phyloP scores from a whole-genome alignment of 164 flowering plant species.

The Paratinospora sagittata region DNA sequence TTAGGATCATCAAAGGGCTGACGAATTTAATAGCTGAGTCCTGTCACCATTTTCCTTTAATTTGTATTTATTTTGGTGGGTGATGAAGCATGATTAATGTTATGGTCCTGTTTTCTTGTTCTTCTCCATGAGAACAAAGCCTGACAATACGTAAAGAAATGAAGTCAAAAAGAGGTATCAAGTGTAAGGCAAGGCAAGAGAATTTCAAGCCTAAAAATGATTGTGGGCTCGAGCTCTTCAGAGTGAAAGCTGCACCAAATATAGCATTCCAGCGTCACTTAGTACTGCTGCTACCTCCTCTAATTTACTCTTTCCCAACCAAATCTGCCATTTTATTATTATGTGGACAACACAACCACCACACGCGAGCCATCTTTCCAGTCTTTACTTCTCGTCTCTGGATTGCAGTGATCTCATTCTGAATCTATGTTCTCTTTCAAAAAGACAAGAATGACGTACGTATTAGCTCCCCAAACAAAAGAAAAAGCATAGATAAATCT shows the following conservation, averaged over 20 bases:
- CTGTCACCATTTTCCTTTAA: too few species aligned
- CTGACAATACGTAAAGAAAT: too few species aligned
- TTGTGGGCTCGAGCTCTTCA: background rate
- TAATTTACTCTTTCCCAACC: background rate
- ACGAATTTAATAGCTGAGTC: too few species aligned
- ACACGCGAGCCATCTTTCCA: background rate
- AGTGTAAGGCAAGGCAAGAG: constrained; percentile 6
- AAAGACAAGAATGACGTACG: constrained; percentile 6
- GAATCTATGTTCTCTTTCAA: constrained; percentile 8
- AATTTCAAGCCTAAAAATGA: constrained; percentile 2
- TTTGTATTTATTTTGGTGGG: too few species aligned
- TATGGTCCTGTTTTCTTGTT: too few species aligned
- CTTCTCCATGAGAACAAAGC: too few species aligned
- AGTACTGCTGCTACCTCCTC: background rate
- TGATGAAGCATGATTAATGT: too few species aligned
- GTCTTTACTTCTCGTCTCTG: constrained; percentile 2
- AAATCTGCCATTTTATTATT: background rate
- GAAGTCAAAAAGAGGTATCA: constrained; percentile 9
- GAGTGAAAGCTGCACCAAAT: background rate
- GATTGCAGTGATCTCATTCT: constrained; percentile 6
- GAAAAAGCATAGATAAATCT: background rate
- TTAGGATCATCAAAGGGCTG: too few species aligned
- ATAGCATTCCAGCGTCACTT: background rate
- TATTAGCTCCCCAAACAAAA: background rate
- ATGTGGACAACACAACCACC: background rate